A percentile compares a stretch with the other conserved stretches of the same genome.
Evolutionary conservation across 139 green algal species (phyloP).

Genomic region (Protoeuglena noctilucae): DNA sequence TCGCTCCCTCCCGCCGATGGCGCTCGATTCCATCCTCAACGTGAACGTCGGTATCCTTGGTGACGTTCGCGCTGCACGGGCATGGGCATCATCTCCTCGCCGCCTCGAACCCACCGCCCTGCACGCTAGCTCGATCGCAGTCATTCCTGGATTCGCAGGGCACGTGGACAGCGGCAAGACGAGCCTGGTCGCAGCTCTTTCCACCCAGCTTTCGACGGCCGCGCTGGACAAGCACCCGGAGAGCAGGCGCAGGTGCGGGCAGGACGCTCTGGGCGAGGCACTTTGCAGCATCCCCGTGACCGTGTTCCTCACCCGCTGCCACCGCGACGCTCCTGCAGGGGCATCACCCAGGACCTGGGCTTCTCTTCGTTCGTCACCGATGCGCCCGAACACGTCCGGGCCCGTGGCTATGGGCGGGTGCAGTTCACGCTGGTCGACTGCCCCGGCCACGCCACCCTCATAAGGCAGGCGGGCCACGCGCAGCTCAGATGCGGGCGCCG

Average conservation of each 20-base stretch:
- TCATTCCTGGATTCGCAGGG: conserved; percentile 83
- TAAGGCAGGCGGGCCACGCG: too few species aligned
- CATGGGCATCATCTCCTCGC: too few species aligned
- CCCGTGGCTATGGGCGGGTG: background rate
- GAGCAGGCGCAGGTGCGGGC: too few species aligned
- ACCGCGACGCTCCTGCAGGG: conserved; percentile 34
- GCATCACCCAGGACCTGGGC: conserved; percentile 93
- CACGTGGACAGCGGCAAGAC: conserved; percentile 96
- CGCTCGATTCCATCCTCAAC: background rate
- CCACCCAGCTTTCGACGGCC: conserved; percentile 75
- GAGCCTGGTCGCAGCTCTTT: conserved; percentile 71
- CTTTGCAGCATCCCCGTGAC: too few species aligned
- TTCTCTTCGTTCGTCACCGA: conserved; percentile 69
- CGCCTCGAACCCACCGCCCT: too few species aligned
- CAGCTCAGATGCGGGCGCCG: too few species aligned
- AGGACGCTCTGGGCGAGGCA: too few species aligned
- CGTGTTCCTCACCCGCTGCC: too few species aligned
- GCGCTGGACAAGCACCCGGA: conserved; percentile 92
- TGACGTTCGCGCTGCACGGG: too few species aligned
- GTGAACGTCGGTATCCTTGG: background rate
- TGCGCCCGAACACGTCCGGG: background rate
- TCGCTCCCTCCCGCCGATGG: too few species aligned
- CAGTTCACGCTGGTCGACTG: conserved; percentile 97
- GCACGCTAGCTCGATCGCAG: too few species aligned
- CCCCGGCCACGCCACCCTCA: conserved; percentile 88